These are phyloP conservation scores for Colletotrichum noveboracense DNA, from an alignment of 2,329 filamentous ascomycete genomes.

Conservation along the genomic window DNA sequence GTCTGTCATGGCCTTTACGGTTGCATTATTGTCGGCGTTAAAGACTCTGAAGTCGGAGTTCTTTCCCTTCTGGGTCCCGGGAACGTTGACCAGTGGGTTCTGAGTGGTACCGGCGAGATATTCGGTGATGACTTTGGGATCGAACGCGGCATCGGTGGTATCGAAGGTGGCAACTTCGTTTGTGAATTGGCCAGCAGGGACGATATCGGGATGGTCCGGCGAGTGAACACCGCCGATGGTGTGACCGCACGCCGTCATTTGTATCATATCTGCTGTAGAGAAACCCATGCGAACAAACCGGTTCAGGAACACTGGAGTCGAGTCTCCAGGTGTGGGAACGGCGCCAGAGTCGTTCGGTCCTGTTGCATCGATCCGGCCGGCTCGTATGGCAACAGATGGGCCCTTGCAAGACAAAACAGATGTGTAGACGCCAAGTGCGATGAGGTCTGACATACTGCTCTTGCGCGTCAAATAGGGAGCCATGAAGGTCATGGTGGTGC, in stretches of 20 bases:
- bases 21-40: conserved; percentile 59
- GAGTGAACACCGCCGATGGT: conserved; percentile 65
- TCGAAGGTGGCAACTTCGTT: conserved; percentile 54
- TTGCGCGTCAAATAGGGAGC: conserved; percentile 56
- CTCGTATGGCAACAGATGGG: conserved; percentile 56
- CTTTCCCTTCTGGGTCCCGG: conserved; percentile 46
- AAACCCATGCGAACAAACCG: conserved; percentile 66
- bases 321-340: conserved; percentile 64
- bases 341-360: conserved; percentile 46
- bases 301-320: conserved; percentile 52
- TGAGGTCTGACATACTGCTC: conserved; percentile 60
- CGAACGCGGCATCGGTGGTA: conserved; percentile 52
- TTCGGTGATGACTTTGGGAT: conserved; percentile 62
- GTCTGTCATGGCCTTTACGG: conserved; percentile 53
- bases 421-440: conserved; percentile 63
- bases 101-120: conserved; percentile 59
- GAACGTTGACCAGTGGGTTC: conserved; percentile 61
- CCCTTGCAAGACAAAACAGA: conserved; percentile 65
- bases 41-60: conserved; percentile 64
- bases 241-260: conserved; percentile 65
- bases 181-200: conserved; percentile 45
- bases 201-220: conserved; percentile 57
- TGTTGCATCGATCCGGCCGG: conserved; percentile 61
- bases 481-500: conserved; percentile 58
- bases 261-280: conserved; percentile 61